phyloP scores from a whole-genome alignment of 202 grass and related monocot genomes.

The Zizania palustris region DNA sequence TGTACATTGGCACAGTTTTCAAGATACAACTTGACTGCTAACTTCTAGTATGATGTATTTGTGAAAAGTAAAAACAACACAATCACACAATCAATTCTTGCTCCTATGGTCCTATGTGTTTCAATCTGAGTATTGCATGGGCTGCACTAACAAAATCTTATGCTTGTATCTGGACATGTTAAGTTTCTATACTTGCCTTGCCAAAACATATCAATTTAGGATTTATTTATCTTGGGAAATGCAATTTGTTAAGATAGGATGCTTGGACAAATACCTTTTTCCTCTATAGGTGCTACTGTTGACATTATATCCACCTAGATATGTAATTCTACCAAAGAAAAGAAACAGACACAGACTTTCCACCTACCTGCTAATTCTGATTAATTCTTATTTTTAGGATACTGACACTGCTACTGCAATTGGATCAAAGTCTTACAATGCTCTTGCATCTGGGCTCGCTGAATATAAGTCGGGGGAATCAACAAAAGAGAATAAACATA shows the following conservation, averaged over 20 bases:
- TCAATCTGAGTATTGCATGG: neutral
- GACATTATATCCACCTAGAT: conserved; percentile 20
- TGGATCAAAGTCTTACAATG: conserved; percentile 92
- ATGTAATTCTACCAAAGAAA: neutral
- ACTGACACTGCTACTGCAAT: conserved; percentile 76
- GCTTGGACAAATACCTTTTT: neutral
- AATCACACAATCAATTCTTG: neutral
- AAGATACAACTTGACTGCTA: neutral
- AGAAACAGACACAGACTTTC: conserved; percentile 8
- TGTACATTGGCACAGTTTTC: neutral
- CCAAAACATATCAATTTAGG: neutral
- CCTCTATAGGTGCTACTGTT: conserved; percentile 4
- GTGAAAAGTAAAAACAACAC: neutral
- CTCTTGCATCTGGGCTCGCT: conserved; percentile 77
- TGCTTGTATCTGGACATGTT: neutral
- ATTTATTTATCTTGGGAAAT: conserved; percentile 29
- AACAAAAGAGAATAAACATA: conserved; percentile 51
- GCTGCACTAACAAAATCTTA: conserved; percentile 18
- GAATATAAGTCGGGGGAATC: conserved; percentile 63
- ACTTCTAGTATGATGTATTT: neutral
- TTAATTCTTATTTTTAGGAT: conserved; percentile 56
- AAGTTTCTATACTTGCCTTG: neutral
- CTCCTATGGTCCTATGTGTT: neutral
- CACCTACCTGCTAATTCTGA: conserved; percentile 9
- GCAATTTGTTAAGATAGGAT: neutral